Conservation (phyloP, 73 alveolate genomes). For the Blepharisma japonicum region DNA sequence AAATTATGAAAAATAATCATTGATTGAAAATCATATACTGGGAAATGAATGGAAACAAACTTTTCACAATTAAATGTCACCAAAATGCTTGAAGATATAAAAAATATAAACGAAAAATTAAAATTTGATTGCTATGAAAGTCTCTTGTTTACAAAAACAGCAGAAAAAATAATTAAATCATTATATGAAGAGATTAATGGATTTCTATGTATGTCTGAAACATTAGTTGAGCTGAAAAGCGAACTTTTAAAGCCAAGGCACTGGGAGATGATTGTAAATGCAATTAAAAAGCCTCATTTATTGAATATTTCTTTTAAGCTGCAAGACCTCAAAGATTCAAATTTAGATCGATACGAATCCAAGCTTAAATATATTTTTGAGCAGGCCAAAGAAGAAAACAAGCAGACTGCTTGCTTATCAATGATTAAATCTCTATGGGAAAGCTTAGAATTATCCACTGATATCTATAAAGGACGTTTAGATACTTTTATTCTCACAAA, state of each 20-base stretch:
- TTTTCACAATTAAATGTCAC: conserved; percentile 52
- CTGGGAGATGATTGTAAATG: conserved; percentile 59
- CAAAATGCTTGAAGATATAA: conserved; percentile 48
- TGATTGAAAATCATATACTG: conserved; percentile 65
- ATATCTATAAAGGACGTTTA: conserved; percentile 49
- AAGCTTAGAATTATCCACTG: conserved; percentile 42
- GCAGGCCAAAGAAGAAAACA: conserved; percentile 64
- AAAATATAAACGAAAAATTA: conserved; percentile 50
- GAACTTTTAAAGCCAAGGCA: conserved; percentile 57
- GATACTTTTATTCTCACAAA: conserved; percentile 52
- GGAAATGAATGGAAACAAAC: conserved; percentile 59
- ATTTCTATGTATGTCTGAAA: conserved; percentile 48
- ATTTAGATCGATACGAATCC: conserved; percentile 46
- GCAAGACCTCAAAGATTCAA: conserved; percentile 61
- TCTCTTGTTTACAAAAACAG: conserved; percentile 43
- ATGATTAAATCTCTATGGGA: conserved; percentile 61
- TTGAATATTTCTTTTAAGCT: conserved; percentile 54
- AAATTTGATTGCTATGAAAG: conserved; percentile 45
- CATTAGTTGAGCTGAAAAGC: conserved; percentile 45
- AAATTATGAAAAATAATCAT: conserved; percentile 64
- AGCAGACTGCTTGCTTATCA: conserved; percentile 42
- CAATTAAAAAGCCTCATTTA: conserved; percentile 70
- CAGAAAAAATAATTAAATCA: conserved; percentile 38
- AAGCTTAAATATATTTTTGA: conserved; percentile 49
- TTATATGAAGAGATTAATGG: conserved; percentile 50